Evolutionary conservation across 495 filamentous ascomycete genomes (phyloP).

Genomic region (Aspergillus sparsus): DNA sequence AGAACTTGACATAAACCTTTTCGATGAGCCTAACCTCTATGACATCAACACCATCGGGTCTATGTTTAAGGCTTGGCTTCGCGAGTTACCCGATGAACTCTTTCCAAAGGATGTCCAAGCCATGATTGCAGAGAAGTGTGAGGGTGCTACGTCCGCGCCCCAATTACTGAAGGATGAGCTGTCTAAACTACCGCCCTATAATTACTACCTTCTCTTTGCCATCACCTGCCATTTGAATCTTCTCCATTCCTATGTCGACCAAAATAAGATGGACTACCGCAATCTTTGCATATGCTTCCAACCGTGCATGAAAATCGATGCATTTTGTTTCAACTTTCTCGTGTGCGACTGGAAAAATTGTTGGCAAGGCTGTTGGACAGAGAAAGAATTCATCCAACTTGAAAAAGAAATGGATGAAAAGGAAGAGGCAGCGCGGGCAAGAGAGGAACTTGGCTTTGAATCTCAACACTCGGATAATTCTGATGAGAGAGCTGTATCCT

Average conservation of each 20-base stretch:
- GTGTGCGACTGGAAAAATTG: slow-evolving; percentile 91
- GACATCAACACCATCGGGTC: slow-evolving; percentile 93
- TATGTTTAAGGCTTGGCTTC: slow-evolving; percentile 89
- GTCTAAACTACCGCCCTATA: slow-evolving; percentile 84
- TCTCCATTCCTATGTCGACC: slow-evolving; percentile 77
- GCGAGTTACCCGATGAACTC: slow-evolving; percentile 89
- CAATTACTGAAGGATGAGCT: slow-evolving; percentile 85
- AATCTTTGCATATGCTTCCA: slow-evolving; percentile 95
- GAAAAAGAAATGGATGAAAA: slow-evolving; percentile 64
- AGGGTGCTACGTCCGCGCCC: slow-evolving; percentile 72
- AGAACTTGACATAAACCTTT: slow-evolving; percentile 84
- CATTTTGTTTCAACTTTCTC: slow-evolving; percentile 86
- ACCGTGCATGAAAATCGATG: slow-evolving; percentile 89
- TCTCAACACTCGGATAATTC: slow-evolving; percentile 15
- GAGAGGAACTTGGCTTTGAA: slow-evolving; percentile 22
- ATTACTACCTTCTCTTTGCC: slow-evolving; percentile 94
- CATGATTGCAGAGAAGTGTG: slow-evolving; percentile 70
- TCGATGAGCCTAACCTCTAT: slow-evolving; percentile 78
- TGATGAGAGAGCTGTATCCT: slow-evolving; percentile 64
- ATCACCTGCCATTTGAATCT: slow-evolving; percentile 92
- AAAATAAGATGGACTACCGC: slow-evolving; percentile 93
- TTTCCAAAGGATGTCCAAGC: slow-evolving; percentile 79
- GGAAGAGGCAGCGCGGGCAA: slow-evolving; percentile 33
- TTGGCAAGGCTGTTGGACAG: slow-evolving; percentile 94
- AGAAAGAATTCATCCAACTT: slow-evolving; percentile 71